phyloP scores from a whole-genome alignment of 2,329 filamentous ascomycete genomes.

The Chrysoporthe deuterocubensis region DNA sequence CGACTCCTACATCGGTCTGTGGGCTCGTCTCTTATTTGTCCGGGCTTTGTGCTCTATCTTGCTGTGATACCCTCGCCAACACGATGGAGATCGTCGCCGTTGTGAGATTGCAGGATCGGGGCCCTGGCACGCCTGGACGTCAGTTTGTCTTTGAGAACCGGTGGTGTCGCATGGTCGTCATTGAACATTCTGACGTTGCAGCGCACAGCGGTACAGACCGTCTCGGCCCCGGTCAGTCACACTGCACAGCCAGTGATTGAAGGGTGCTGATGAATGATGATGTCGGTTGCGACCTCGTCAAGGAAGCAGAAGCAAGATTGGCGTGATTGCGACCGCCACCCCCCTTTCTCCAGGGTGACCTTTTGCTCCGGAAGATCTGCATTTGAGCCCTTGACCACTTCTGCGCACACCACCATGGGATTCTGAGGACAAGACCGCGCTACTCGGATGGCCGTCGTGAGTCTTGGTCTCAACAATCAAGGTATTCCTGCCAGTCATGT shows the following conservation, averaged over 20 bases:
- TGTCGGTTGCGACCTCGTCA: background rate
- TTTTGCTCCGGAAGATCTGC: background rate
- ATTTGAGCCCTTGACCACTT: background rate
- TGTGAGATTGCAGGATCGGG: background rate
- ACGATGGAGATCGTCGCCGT: background rate
- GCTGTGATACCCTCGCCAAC: background rate
- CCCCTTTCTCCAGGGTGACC: no score
- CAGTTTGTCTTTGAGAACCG: background rate
- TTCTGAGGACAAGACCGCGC: no score
- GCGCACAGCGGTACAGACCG: background rate
- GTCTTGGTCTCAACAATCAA: background rate
- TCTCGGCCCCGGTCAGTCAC: background rate
- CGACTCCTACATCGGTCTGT: background rate
- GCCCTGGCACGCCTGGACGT: constrained; percentile 1
- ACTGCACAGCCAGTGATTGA: background rate
- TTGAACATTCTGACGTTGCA: background rate
- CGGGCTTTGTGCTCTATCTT: background rate
- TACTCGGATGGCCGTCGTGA: background rate
- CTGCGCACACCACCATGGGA: no score
- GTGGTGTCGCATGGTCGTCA: background rate
- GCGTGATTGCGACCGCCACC: background rate
- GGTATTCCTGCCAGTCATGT: background rate
- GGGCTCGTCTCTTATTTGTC: background rate
- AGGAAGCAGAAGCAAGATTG: background rate
- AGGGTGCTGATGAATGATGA: background rate